Conservation (phyloP, 768 basidiomycete species). For the Boletus eberwhitei region DNA sequence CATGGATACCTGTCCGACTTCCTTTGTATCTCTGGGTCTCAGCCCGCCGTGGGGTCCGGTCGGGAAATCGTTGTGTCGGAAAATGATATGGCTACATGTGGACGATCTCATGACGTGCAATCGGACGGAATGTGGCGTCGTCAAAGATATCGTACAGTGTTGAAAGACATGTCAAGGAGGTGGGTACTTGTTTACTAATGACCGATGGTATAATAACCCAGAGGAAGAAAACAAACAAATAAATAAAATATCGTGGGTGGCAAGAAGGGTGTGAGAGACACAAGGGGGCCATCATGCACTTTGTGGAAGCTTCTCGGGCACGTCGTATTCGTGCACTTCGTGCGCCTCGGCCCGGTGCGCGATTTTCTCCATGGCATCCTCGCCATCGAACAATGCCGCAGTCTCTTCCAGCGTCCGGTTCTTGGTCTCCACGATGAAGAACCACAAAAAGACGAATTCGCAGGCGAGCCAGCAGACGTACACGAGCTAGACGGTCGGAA, state of each 20-base stretch:
- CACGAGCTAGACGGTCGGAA: constrained; percentile 42
- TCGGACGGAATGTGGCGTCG: not conserved
- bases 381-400: constrained; percentile 76
- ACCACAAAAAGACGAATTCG: constrained; percentile 62
- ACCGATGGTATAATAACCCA: not conserved
- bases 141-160: not conserved
- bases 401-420: constrained; percentile 76
- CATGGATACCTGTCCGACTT: not conserved
- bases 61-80: not conserved
- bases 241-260: not conserved
- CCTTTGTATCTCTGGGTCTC: too few relatives aligned
- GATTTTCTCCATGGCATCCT: constrained; percentile 44
- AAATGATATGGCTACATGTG: not conserved
- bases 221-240: not conserved
- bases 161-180: not conserved
- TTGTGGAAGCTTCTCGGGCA: constrained; percentile 18
- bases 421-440: constrained; percentile 72
- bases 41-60: not conserved
- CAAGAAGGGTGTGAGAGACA: not conserved
- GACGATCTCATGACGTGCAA: not conserved
- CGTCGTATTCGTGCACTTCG: constrained; percentile 15
- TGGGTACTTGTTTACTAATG: not conserved
- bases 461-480: constrained; percentile 69
- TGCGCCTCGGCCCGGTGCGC: constrained; percentile 21
- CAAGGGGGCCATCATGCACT: constrained; percentile 2